Percentiles rank a stretch among this genome's conserved stretches.
These are phyloP conservation scores for Wallacemonas sp. DNA, from an alignment of 208 protist genomes.

Conservation along the genomic window DNA sequence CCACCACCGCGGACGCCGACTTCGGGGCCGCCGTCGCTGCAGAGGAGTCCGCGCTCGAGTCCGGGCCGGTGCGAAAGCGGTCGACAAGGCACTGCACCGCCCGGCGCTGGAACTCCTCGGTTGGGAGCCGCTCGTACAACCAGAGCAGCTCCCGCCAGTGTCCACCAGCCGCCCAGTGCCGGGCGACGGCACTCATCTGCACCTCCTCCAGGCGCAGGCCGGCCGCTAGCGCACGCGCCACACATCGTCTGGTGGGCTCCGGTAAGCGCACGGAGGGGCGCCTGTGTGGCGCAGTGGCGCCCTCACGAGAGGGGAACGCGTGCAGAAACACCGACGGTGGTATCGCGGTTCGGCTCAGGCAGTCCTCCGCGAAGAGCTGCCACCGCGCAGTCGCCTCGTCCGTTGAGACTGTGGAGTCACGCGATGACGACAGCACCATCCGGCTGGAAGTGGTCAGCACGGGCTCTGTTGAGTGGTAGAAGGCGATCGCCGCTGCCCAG, in stretches of 20 bases:
- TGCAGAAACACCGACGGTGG: slow-evolving; percentile 23
- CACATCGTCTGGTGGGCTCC: slow-evolving; percentile 18
- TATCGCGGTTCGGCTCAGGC: slow-evolving; percentile 30
- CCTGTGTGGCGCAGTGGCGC: background rate
- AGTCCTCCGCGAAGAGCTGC: slow-evolving; percentile 29
- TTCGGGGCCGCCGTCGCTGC: background rate
- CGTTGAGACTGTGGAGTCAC: too few relatives aligned
- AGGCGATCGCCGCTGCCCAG: slow-evolving; percentile 41
- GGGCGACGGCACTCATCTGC: slow-evolving; percentile 52
- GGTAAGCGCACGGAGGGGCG: slow-evolving; percentile 9
- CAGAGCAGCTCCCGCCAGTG: slow-evolving; percentile 51
- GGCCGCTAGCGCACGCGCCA: slow-evolving; percentile 47
- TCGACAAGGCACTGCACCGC: slow-evolving; percentile 39
- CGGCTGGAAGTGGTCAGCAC: background rate
- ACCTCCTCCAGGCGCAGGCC: slow-evolving; percentile 65
- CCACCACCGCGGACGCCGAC: slow-evolving; percentile 20
- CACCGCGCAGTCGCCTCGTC: too few relatives aligned
- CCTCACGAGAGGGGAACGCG: slow-evolving; percentile 11
- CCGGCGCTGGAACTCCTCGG: slow-evolving; percentile 57
- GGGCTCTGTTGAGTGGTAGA: slow-evolving; percentile 2
- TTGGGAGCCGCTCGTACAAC: slow-evolving; percentile 54
- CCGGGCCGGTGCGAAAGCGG: too few relatives aligned
- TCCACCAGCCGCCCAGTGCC: slow-evolving; percentile 42
- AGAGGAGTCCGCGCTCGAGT: too few relatives aligned
- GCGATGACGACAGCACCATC: background rate